Conservation (phyloP, 169 alveolate genomes). For the Cryptosporidium sp. region DNA sequence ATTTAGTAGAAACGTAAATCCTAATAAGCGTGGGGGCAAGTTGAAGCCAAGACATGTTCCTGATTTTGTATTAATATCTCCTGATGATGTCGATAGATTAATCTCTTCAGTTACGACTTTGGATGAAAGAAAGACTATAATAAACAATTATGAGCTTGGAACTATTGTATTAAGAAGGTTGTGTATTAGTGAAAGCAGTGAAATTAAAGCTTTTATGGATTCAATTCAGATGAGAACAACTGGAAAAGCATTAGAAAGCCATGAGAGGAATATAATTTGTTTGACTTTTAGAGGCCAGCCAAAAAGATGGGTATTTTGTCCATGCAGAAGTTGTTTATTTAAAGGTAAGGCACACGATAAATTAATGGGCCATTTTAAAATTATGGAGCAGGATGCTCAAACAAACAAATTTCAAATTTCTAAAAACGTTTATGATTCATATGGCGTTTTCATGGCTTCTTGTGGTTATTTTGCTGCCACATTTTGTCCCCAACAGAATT, state of each 20-base stretch:
- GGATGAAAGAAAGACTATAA: conserved; percentile 48
- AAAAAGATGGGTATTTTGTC: conserved; percentile 74
- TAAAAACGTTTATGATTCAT: conserved; percentile 69
- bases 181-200: conserved; percentile 70
- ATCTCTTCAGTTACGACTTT: conserved; percentile 46
- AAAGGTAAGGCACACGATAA: conserved; percentile 74
- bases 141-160: conserved; percentile 67
- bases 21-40: conserved; percentile 65
- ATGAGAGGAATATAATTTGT: conserved; percentile 61
- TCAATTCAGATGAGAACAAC: conserved; percentile 75
- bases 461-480: conserved; percentile 75
- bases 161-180: conserved; percentile 61
- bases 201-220: conserved; percentile 75
- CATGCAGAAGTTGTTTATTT: conserved; percentile 73
- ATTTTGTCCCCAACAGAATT: conserved; percentile 72
- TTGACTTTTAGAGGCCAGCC: conserved; percentile 71
- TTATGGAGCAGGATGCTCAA: conserved; percentile 69
- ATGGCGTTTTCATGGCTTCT: conserved; percentile 73
- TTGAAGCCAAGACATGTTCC: conserved; percentile 74
- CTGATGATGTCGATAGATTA: conserved; percentile 55
- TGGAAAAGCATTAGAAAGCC: conserved; percentile 72
- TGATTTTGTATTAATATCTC: conserved; percentile 69
- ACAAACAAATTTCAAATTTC: conserved; percentile 60
- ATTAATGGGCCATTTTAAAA: conserved; percentile 74
- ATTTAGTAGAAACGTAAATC: not conserved